Evolutionary conservation across 2,329 filamentous ascomycete genomes (phyloP), one percentile per base, ranked within the genome.

Genomic region (Trichoderma simmonsii): DNA sequence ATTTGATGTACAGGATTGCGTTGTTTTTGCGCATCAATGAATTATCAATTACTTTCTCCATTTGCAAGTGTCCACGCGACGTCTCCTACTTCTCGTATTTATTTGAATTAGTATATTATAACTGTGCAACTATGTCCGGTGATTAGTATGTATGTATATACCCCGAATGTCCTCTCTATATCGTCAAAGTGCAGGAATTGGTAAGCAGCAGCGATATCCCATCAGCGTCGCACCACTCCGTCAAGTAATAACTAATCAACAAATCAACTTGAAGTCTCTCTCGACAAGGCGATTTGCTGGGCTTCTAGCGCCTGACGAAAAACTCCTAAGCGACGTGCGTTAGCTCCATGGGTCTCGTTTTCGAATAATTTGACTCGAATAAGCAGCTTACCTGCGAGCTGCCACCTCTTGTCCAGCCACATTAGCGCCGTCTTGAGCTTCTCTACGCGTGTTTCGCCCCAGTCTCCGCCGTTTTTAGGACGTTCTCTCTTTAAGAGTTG

Each of bases 251-350:
- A 30, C 56, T 54, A 54, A 34, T 60, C 56, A 32, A 14, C 28
- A n/a, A 32, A 32, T 28, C 14, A 59, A 59, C 3, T 8, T 12
- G 6, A 43, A n/a, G 39, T 43, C 39, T 32, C 26, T 34, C 56
- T 60, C 21, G 65, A 48, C 65, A 69, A 51, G 6, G 54, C 56
- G 30, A 69, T 34, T 43, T 69, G 65, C 65, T 34, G 54, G n/a
- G 65, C 65, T 60, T 69, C 65, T 32, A 69, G 36, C 26, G 65
- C 36, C n/a, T 69, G 65, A 14, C 30, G 36, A 26, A 69, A 61
- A 1, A 60, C 65, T 8, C 67, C 67, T 70, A 28, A 24, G 3
- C 3, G 5, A 21, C 4, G 21, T 21, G 12, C 57, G n/a, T 61
- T 26, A 62, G 56, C 15, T 26, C 6, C 15, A n/a, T 39, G 36